Evolutionary conservation across 225 moss, liverwort and hornwort genomes (phyloP).

Genomic region (Physcomitrellopsis africana): DNA sequence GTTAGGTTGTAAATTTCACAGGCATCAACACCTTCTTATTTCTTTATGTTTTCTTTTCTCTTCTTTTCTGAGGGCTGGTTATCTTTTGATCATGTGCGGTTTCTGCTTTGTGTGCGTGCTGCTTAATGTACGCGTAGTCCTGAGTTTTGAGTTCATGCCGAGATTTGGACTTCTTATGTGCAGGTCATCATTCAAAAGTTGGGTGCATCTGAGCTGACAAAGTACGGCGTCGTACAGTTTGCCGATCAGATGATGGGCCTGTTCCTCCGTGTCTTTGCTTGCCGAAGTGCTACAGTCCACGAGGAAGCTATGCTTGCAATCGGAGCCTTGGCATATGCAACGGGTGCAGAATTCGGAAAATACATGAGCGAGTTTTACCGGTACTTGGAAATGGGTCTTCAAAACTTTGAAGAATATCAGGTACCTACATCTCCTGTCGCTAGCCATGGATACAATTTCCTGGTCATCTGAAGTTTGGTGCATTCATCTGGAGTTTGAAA

Average conservation of each 20-base stretch:
- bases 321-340: conserved; percentile 63
- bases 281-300: conserved; percentile 64
- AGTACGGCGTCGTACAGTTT: conserved; percentile 56
- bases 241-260: conserved; percentile 64
- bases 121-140: too few relatives aligned
- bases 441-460: not conserved
- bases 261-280: conserved; percentile 65
- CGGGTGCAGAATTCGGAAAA: conserved; percentile 58
- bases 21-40: too few relatives aligned
- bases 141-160: too few relatives aligned
- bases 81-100: too few relatives aligned
- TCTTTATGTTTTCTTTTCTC: too few relatives aligned
- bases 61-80: too few relatives aligned
- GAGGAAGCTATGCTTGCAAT: conserved; percentile 74
- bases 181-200: conserved; percentile 68
- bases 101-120: too few relatives aligned
- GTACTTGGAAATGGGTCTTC: conserved; percentile 67
- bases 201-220: conserved; percentile 48
- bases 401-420: conserved; percentile 66
- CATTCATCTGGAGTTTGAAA: too few relatives aligned
- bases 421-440: conserved; percentile 7
- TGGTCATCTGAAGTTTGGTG: too few relatives aligned
- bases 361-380: conserved; percentile 66
- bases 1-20: too few relatives aligned
- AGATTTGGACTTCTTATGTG: not conserved